These are phyloP conservation scores for Apostasia shenzhenica DNA, from an alignment of 106 monocot species.

Conservation along the genomic window DNA sequence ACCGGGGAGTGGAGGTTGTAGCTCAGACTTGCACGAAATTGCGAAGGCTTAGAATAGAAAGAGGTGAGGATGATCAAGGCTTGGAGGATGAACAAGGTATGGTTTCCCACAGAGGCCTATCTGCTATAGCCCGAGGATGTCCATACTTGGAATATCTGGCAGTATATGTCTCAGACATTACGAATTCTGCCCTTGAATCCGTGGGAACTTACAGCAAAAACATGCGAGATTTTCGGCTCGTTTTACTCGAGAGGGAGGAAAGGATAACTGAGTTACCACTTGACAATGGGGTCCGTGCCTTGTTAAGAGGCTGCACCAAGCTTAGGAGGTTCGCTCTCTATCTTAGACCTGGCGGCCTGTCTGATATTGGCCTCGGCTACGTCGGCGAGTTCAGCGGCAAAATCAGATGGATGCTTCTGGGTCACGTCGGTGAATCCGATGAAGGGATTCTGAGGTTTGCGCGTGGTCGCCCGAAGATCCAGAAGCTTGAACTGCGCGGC, in stretches of 20 bases:
- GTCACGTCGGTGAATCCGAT: constrained; percentile 65
- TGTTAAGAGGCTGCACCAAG: constrained; percentile 68
- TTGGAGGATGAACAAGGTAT: constrained; percentile 84
- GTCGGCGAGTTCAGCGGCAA: constrained; percentile 52
- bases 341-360: constrained; percentile 68
- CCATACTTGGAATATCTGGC: constrained; percentile 74
- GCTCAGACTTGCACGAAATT: constrained; percentile 65
- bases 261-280: constrained; percentile 68
- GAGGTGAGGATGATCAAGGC: constrained; percentile 83
- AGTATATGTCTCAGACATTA: constrained; percentile 81
- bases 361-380: constrained; percentile 66
- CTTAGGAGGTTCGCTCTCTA: constrained; percentile 80
- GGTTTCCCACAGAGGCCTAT: constrained; percentile 74
- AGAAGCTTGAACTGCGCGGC: constrained; percentile 76
- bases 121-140: constrained; percentile 64
- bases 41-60: constrained; percentile 69
- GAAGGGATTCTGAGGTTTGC: constrained; percentile 58
- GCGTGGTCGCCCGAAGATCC: constrained; percentile 53
- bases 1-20: constrained; percentile 71
- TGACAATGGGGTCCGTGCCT: constrained; percentile 75
- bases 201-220: constrained; percentile 61
- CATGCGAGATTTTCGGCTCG: constrained; percentile 67
- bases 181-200: constrained; percentile 61
- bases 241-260: constrained; percentile 62
- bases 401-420: constrained; percentile 76